Base-by-base conservation (phyloP, 1,139 yeast species). In the Yamadazyma trypodendri region DNA sequence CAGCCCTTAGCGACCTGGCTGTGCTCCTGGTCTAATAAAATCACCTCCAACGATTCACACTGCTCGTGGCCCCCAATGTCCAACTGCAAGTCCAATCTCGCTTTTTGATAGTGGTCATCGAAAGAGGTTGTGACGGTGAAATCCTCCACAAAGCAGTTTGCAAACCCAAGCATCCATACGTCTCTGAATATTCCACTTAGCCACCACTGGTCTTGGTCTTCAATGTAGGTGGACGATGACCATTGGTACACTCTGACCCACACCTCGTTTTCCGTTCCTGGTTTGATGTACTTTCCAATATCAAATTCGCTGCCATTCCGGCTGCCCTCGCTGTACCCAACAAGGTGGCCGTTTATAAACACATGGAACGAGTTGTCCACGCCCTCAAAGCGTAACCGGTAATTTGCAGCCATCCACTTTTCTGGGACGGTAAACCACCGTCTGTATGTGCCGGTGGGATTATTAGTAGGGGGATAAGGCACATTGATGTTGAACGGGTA, bases 181-280 rank as follows among this genome's bases (percentile, higher is more conserved):
- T 49, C 54, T 34, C 54, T 37, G 28, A 46, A 49, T 13, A 49
- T 60, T 1, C 65, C 66, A 27, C 63, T 56, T 18, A 61, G 44
- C 63, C 66, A 59, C 65, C 65, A 60, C 41, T 58, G 63, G 37
- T 61, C 67, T 46, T 61, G 66, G 41, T 62, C 68, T 41, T 62
- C 68, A 28, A 63, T 54, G 39, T 57, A 62, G 17, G 55, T 47
- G 2, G 63, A 58, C 25, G 54, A 55, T 6, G 60, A 54, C 61
- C 63, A 62, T 44, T 61, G 64, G 25, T 54, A 57, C 5, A 62
- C 67, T 28, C 60, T 49, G 3, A 62, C 64, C 39, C 43, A 35
- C 7, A 49, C n/a, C 24, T 44, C 50, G 29, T 49, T 49, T 18
- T 5, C 7, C 11, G 25, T 37, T 6, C 45, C 45, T n/a, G 39